A percentile compares a stretch with the other conserved stretches of the same genome.
These are phyloP conservation scores for Erodium maritimum DNA, from an alignment of 345 rosid genomes.

Conservation along the genomic window DNA sequence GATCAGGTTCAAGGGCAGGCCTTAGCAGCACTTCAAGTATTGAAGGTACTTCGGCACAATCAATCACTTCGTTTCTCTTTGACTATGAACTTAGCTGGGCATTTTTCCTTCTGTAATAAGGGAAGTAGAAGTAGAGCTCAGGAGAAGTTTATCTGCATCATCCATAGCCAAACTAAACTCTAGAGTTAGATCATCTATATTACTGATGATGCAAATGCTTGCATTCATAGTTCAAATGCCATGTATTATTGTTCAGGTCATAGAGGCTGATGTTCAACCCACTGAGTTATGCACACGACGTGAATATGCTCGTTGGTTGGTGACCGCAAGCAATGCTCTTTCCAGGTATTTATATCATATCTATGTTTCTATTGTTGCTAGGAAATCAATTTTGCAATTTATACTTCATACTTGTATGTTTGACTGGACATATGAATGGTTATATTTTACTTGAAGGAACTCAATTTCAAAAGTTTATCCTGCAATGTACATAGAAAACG, in stretches of 20 bases:
- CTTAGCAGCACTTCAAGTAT: constrained; percentile 66
- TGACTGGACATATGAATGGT: constrained; percentile 4
- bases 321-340: constrained; percentile 68
- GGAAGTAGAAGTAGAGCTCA: too few species aligned
- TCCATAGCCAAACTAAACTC: too few species aligned
- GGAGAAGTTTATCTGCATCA: too few species aligned
- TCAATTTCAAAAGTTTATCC: constrained; percentile 77
- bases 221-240: constrained; percentile 8
- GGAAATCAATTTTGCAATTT: constrained; percentile 7
- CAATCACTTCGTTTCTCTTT: not conserved
- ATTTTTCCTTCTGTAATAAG: too few species aligned
- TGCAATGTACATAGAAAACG: constrained; percentile 87
- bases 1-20: constrained; percentile 94
- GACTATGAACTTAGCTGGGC: not conserved
- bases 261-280: constrained; percentile 65
- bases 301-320: constrained; percentile 91
- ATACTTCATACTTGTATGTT: not conserved
- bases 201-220: not conserved
- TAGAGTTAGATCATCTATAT: too few species aligned
- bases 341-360: constrained; percentile 48
- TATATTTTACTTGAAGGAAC: constrained; percentile 39
- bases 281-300: constrained; percentile 79
- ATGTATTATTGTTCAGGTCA: constrained; percentile 44
- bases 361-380: constrained; percentile 8
- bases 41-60: constrained; percentile 45